These are phyloP conservation scores for Pseudogymnoascus sp. DNA, from an alignment of 2,329 filamentous ascomycete species.

Conservation along the genomic window DNA sequence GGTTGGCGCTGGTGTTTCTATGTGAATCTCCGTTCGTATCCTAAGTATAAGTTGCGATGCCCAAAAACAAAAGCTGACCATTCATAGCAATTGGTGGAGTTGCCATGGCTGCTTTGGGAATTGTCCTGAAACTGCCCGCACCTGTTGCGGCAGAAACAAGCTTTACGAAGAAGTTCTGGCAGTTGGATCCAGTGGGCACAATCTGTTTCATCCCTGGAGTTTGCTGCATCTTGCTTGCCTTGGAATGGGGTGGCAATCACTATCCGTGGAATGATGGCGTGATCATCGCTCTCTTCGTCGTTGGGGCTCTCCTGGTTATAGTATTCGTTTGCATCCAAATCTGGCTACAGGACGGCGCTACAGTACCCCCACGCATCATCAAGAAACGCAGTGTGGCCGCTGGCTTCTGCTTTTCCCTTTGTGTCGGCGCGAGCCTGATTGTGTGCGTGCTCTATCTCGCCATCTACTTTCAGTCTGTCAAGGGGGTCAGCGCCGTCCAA, in stretches of 20 bases:
- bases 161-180: constrained; percentile 31
- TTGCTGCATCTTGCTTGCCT: constrained; percentile 29
- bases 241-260: constrained; percentile 36
- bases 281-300: constrained; percentile 28
- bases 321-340: constrained; percentile 15
- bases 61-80: neutral
- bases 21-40: constrained; percentile 26
- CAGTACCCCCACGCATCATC: constrained; percentile 31
- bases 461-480: constrained; percentile 39
- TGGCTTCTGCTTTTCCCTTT: constrained; percentile 27
- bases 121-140: constrained; percentile 30
- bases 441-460: constrained; percentile 33
- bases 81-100: constrained; percentile 22
- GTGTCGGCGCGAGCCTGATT: constrained; percentile 25
- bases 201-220: constrained; percentile 20
- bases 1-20: constrained; percentile 29
- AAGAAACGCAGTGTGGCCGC: constrained; percentile 27
- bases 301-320: constrained; percentile 18
- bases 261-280: constrained; percentile 30
- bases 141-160: constrained; percentile 28
- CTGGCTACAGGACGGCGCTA: constrained; percentile 19
- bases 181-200: constrained; percentile 29
- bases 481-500: constrained; percentile 32
- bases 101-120: constrained; percentile 24
- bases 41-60: neutral